These are phyloP conservation scores for Naematelia aurantialba DNA, from an alignment of 768 basidiomycete genomes.

Conservation along the genomic window DNA sequence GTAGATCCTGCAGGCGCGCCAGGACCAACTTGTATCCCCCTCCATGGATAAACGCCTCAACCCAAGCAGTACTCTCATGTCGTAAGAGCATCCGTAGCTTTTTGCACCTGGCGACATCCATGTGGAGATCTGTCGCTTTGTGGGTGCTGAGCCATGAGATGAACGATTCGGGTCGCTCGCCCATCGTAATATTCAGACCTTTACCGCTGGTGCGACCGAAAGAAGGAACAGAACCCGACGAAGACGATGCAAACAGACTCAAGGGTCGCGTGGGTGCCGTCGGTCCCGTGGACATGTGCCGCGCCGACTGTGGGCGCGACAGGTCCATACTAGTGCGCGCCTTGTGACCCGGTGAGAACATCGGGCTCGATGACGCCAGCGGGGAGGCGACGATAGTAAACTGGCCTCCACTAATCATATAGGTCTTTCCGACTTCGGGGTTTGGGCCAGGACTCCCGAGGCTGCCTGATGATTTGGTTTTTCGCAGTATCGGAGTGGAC, in stretches of 20 bases:
- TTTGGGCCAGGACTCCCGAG: constrained; percentile 23
- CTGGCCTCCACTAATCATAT: constrained; percentile 33
- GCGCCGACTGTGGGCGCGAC: constrained; percentile 10
- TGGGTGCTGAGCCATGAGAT: constrained; percentile 28
- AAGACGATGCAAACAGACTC: constrained; percentile 22
- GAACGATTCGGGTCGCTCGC: constrained; percentile 36
- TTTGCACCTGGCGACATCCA: constrained; percentile 83
- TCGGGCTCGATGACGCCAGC: constrained; percentile 5
- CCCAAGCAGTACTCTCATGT: constrained; percentile 91
- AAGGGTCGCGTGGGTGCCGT: constrained; percentile 29
- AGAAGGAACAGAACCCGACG: constrained; percentile 20
- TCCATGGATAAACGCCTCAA: constrained; percentile 72
- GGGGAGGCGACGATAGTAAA: constrained; percentile 43
- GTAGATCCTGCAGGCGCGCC: constrained; percentile 78
- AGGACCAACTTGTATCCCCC: constrained; percentile 84
- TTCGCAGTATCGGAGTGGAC: constrained; percentile 36
- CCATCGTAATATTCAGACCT: constrained; percentile 30
- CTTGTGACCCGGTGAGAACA: neutral
- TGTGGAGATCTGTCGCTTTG: constrained; percentile 49
- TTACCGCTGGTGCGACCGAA: constrained; percentile 20
- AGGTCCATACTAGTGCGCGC: constrained; percentile 31
- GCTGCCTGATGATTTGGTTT: constrained; percentile 35
- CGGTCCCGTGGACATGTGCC: constrained; percentile 14
- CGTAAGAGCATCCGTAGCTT: constrained; percentile 79
- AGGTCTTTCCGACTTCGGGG: constrained; percentile 39